phyloP scores from a whole-genome alignment of 345 rosid genomes.

The Mangifera indica region DNA sequence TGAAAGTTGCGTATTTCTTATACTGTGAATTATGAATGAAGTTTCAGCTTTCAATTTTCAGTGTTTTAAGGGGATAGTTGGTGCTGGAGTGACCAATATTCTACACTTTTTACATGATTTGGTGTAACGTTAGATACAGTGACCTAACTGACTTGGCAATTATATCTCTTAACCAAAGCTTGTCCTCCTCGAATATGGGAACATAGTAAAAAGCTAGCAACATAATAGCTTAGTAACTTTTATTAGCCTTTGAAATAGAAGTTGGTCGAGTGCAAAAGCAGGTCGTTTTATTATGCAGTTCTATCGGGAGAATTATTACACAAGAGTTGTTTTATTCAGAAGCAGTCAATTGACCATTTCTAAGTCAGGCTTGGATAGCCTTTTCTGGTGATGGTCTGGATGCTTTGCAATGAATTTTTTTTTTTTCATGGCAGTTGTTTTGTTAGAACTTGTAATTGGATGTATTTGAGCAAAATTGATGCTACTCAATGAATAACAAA shows the following conservation, averaged over 20 bases:
- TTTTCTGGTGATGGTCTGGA: neutral
- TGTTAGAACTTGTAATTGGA: neutral
- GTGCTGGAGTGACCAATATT: neutral
- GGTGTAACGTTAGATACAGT: neutral
- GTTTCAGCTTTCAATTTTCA: neutral
- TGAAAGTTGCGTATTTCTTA: neutral
- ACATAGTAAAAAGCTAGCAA: neutral
- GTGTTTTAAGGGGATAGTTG: neutral
- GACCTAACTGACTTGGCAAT: neutral
- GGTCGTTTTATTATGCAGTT: neutral
- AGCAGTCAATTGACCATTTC: neutral
- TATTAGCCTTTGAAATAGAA: neutral
- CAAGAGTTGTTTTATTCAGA: neutral
- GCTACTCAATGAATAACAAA: neutral
- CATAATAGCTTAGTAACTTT: neutral
- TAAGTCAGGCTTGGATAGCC: neutral
- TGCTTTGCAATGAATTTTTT: neutral
- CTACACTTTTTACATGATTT: neutral
- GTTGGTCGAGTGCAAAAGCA: neutral
- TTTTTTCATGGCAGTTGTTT: neutral
- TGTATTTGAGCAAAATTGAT: neutral
- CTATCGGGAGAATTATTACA: neutral
- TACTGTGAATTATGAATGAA: neutral
- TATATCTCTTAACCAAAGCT: neutral
- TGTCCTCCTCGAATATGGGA: neutral